Evolutionary conservation across 352 stramenopile species (phyloP).

Genomic region (Phytophthora idaei): DNA sequence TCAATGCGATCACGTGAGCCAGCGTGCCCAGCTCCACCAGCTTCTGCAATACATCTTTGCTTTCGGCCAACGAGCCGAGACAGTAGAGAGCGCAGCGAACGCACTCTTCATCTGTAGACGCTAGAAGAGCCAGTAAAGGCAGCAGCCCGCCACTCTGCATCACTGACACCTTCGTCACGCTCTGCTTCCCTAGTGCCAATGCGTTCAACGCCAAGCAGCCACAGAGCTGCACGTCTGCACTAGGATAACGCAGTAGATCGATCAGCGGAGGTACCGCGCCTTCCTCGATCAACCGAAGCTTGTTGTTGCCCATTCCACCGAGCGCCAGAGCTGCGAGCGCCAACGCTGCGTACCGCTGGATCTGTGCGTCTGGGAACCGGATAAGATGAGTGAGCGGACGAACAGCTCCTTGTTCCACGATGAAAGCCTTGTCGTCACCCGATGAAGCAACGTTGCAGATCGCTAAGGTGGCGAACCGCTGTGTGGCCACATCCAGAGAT

Average conservation of each 20-base stretch:
- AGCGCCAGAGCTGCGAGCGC: constrained; percentile 92
- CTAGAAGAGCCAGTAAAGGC: constrained; percentile 88
- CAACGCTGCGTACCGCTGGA: constrained; percentile 95
- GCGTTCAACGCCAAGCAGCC: constrained; percentile 93
- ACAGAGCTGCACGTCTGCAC: constrained; percentile 92
- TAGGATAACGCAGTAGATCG: constrained; percentile 94
- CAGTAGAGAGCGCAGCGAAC: constrained; percentile 92
- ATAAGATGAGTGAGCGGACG: constrained; percentile 94
- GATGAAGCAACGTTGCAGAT: constrained; percentile 93
- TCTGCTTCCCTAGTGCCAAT: constrained; percentile 86
- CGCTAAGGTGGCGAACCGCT: constrained; percentile 95
- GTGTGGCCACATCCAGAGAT: constrained; percentile 91
- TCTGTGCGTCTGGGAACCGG: constrained; percentile 95
- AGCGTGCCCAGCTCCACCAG: constrained; percentile 91
- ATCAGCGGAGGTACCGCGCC: constrained; percentile 92
- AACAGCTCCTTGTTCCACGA: constrained; percentile 93
- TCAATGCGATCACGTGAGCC: constrained; percentile 82
- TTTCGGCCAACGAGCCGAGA: constrained; percentile 93
- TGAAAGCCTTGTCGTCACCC: constrained; percentile 84
- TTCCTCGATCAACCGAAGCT: constrained; percentile 92
- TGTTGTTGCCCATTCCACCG: constrained; percentile 93
- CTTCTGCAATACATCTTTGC: constrained; percentile 90
- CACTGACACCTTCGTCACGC: constrained; percentile 87
- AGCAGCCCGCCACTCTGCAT: constrained; percentile 92
- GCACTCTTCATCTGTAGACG: constrained; percentile 89